phyloP scores from a whole-genome alignment of 495 filamentous ascomycete species.

The Penicillium nucicola region DNA sequence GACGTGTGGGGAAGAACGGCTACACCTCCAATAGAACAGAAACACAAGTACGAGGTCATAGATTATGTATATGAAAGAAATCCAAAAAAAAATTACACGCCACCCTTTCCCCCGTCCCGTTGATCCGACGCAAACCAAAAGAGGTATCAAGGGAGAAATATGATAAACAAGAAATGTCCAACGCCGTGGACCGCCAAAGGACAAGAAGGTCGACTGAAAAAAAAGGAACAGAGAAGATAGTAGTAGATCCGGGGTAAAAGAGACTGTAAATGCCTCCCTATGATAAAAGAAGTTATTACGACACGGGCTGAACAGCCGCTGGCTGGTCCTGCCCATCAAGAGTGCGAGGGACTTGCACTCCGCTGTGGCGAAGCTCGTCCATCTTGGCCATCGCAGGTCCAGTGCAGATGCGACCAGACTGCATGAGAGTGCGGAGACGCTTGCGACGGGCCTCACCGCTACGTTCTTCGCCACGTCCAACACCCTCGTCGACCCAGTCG shows the following conservation, averaged over 20 bases:
- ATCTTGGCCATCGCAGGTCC: constrained; percentile 40
- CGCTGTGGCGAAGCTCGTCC: constrained; percentile 38
- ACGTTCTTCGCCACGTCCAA: constrained; percentile 63
- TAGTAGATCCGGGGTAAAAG: not conserved
- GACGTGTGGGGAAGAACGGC: too few relatives aligned
- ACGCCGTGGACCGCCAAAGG: constrained; percentile 14
- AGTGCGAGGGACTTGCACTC: constrained; percentile 32
- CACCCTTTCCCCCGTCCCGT: constrained; percentile 27
- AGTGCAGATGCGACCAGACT: constrained; percentile 46
- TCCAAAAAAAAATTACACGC: not conserved
- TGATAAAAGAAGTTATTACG: constrained; percentile 15
- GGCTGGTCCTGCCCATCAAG: constrained; percentile 29
- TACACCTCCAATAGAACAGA: too few relatives aligned
- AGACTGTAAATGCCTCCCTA: not conserved
- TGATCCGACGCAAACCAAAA: constrained; percentile 16
- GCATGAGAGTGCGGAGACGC: constrained; percentile 49
- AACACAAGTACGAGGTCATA: too few relatives aligned
- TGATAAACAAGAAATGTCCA: constrained; percentile 6
- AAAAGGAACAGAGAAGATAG: not conserved
- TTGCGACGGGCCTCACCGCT: constrained; percentile 60
- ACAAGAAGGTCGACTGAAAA: constrained; percentile 1
- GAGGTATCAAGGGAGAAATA: not conserved
- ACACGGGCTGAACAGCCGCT: constrained; percentile 35
- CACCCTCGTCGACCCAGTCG: constrained; percentile 74
- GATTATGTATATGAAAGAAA: constrained; percentile 7